Evolutionary conservation across 2,329 filamentous ascomycete species (phyloP), one percentile per base, ranked within the genome.

Genomic region (Trichoderma simmonsii): DNA sequence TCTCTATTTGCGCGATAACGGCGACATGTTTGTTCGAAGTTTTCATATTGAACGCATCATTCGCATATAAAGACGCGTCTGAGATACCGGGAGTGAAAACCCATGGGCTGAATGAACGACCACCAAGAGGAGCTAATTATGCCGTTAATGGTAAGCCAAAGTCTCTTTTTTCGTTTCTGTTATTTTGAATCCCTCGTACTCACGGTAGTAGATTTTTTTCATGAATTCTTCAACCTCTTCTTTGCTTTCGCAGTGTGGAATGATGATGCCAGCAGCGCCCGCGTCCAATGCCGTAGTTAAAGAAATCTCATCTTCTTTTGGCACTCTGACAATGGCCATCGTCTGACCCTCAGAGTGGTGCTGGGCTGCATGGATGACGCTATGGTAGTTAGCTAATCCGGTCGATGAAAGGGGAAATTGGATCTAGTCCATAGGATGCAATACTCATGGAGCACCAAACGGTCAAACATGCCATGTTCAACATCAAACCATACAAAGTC

Each of bases 391-490:
- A 70, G 59, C 39, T 6, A 24, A 14, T 4, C 14, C 4, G 14
- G 3, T 28, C 14, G 6, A n/a, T 28, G 4, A 8, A 34, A 12
- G n/a, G 14, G 3, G 18, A 7, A 32, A 1, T 30, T 28, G 18
- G 30, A 39, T 18, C 15, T 14, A 7, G 18, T 15, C 7, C 4
- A 21, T 24, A n/a, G 12, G 12, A 43, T 14, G n/a, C 9, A n/a
- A 21, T 70, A 70, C 68, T 70, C 68, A 18, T 70, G 68, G 9
- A 70, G 68, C 24, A 56, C 48, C 5, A 70, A 21, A 14, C 59
- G 68, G 12, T 70, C 68, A n/a, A 62, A 70, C 59, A 70, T 70
- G n/a, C 68, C 68, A 63, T 70, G 68, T 60, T 70, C 68, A 57
- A 70, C 68, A 39, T 70, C 68, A 11, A 70, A 36, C 59, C 68